Conservation (phyloP, 805 yeast species). For the Cyberlindnera americana region DNA sequence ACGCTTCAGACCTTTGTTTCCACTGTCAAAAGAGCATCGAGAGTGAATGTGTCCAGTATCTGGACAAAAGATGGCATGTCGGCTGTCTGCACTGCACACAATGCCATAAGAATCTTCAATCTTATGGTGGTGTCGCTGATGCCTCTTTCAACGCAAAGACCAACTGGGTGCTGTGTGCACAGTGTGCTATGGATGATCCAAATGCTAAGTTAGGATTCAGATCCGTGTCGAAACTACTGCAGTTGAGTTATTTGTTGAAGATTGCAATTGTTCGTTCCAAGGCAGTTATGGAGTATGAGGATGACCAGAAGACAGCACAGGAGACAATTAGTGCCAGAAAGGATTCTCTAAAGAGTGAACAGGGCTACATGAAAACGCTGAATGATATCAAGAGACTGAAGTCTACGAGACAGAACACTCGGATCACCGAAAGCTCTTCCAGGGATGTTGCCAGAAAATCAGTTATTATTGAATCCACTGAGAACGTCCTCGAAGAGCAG, state of each 20-base stretch:
- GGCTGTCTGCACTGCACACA: conserved; percentile 65
- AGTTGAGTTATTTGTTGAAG: conserved; percentile 70
- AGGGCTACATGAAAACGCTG: conserved; percentile 64
- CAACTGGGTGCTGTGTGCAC: conserved; percentile 49
- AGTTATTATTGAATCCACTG: conserved; percentile 46
- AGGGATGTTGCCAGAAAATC: conserved; percentile 66
- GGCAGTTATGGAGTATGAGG: conserved; percentile 49
- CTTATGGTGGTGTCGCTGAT: conserved; percentile 39
- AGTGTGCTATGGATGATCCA: conserved; percentile 53
- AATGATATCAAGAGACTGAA: conserved; percentile 74
- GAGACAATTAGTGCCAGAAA: conserved; percentile 5
- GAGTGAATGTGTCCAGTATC: conserved; percentile 65
- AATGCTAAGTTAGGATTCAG: conserved; percentile 53
- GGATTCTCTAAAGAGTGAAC: conserved; percentile 32
- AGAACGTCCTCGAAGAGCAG: conserved; percentile 14
- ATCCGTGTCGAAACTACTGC: conserved; percentile 64
- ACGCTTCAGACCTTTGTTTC: conserved; percentile 74
- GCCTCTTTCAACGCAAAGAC: conserved; percentile 37
- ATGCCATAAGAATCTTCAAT: conserved; percentile 45
- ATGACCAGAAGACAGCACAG: conserved; percentile 7
- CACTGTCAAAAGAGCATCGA: conserved; percentile 76
- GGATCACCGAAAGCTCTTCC: conserved; percentile 44
- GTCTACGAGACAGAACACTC: conserved; percentile 66
- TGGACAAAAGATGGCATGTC: conserved; percentile 75
- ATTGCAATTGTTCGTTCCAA: conserved; percentile 79